A percentile compares a stretch with the other conserved stretches of the same genome.
phyloP scores from a whole-genome alignment of 2,329 filamentous ascomycete genomes.

The Botrytis pseudocinerea region DNA sequence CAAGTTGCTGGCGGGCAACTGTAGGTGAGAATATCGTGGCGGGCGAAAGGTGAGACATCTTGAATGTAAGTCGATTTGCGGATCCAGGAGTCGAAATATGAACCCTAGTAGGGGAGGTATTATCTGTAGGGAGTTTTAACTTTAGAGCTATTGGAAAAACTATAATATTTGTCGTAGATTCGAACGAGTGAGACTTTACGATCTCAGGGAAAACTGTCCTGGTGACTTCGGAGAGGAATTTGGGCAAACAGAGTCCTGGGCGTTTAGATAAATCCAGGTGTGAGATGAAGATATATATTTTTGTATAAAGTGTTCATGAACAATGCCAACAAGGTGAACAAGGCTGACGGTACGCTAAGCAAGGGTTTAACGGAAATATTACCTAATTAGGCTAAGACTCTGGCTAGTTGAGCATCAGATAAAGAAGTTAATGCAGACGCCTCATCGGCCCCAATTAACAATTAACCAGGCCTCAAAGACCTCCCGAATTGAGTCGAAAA shows the following conservation, averaged over 20 bases:
- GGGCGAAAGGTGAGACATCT: conserved; percentile 43
- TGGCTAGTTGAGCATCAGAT: background rate
- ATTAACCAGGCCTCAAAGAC: conserved; percentile 5
- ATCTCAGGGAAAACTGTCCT: background rate
- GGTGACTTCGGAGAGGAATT: too few relatives aligned
- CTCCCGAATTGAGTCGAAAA: conserved; percentile 15
- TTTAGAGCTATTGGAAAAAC: background rate
- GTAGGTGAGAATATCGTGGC: conserved; percentile 68
- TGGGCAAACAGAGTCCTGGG: too few relatives aligned
- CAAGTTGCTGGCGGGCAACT: conserved; percentile 71
- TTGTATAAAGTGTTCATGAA: conserved; percentile 1
- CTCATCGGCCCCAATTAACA: background rate
- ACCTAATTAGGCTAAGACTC: background rate
- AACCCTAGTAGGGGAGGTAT: background rate
- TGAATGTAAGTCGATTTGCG: background rate
- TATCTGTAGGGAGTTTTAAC: background rate
- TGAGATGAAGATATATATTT: conserved; percentile 16
- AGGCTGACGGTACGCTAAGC: conserved; percentile 6
- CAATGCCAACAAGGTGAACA: background rate
- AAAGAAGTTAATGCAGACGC: background rate
- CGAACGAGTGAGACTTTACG: background rate
- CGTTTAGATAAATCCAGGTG: background rate
- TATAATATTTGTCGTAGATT: background rate
- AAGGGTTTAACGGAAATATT: background rate
- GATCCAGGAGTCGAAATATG: background rate